A percentile compares a stretch with the other conserved stretches of the same genome.
phyloP scores from a whole-genome alignment of 2,329 filamentous ascomycete genomes.

The Amphichorda felina region DNA sequence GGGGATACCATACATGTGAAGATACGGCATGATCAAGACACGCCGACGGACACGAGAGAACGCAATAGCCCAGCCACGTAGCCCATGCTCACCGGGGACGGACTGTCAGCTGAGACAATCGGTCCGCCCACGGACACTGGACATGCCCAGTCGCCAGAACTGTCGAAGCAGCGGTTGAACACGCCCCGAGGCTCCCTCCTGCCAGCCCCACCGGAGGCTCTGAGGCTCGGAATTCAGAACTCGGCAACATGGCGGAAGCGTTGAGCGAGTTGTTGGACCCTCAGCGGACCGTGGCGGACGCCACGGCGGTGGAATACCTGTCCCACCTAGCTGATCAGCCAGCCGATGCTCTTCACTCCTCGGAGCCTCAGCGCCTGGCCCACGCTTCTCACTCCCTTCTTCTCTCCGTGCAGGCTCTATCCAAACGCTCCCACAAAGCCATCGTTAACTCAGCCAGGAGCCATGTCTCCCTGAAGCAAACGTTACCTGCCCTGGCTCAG shows the following conservation, averaged over 20 bases:
- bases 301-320: conserved; percentile 58
- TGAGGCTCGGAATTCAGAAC: no score
- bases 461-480: conserved; percentile 59
- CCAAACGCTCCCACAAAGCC: conserved; percentile 77
- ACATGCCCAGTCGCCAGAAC: no score
- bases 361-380: conserved; percentile 68
- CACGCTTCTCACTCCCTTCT: conserved; percentile 72
- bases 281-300: conserved; percentile 24
- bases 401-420: conserved; percentile 74
- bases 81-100: no score
- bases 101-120: no score
- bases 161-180: no score
- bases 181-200: no score
- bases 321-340: conserved; percentile 66
- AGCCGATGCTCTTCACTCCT: conserved; percentile 57
- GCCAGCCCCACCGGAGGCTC: no score
- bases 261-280: conserved; percentile 21
- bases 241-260: conserved; percentile 25
- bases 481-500: conserved; percentile 57
- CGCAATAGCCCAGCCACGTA: no score
- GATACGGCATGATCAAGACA: no score
- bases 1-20: no score
- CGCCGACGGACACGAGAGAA: no score
- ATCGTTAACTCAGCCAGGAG: conserved; percentile 73
- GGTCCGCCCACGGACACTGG: no score